Percentiles rank a stretch among this genome's conserved stretches.
These are phyloP conservation scores for Pseudogymnoascus sp. DNA, from an alignment of 2,329 filamentous ascomycete species.

Conservation along the genomic window DNA sequence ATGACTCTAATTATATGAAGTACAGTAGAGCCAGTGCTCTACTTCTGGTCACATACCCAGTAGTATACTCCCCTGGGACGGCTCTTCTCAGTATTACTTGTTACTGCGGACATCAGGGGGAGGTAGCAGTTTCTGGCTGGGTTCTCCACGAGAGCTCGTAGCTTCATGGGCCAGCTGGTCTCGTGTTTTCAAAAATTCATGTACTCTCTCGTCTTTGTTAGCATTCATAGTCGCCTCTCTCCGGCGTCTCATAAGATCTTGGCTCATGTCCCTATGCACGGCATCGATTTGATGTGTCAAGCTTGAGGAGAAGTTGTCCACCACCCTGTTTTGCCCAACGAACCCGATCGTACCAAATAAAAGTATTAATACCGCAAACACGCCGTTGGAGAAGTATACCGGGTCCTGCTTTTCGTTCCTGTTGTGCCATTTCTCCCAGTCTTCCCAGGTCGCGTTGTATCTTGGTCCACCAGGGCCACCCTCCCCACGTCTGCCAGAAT, in stretches of 20 bases:
- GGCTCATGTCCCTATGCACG: constrained; percentile 58
- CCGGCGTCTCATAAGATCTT: constrained; percentile 47
- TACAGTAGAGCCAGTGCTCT: not conserved
- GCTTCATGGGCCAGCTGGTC: constrained; percentile 33
- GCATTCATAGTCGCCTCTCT: constrained; percentile 43
- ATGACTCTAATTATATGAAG: not conserved
- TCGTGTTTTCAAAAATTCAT: constrained; percentile 67
- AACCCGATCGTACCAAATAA: constrained; percentile 61
- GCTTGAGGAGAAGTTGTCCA: constrained; percentile 51
- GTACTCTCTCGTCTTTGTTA: constrained; percentile 58
- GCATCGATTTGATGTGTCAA: constrained; percentile 60
- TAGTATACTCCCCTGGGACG: not conserved
- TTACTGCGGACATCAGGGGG: not conserved
- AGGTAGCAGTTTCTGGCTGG: constrained; percentile 2
- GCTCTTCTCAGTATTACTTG: not conserved
- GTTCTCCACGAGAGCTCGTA: not conserved
- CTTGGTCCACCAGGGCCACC: constrained; percentile 36
- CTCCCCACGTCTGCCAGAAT: constrained; percentile 20
- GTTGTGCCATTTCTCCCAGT: constrained; percentile 79
- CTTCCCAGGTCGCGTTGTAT: constrained; percentile 91
- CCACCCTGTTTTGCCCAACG: constrained; percentile 62
- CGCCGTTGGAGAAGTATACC: constrained; percentile 66
- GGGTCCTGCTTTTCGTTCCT: constrained; percentile 43
- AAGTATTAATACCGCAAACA: constrained; percentile 67
- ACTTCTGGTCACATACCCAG: not conserved